Percentiles rank a stretch among this genome's conserved stretches.
phyloP scores from a whole-genome alignment of 148 eudicot genomes.

The Amaranthus cruentus region DNA sequence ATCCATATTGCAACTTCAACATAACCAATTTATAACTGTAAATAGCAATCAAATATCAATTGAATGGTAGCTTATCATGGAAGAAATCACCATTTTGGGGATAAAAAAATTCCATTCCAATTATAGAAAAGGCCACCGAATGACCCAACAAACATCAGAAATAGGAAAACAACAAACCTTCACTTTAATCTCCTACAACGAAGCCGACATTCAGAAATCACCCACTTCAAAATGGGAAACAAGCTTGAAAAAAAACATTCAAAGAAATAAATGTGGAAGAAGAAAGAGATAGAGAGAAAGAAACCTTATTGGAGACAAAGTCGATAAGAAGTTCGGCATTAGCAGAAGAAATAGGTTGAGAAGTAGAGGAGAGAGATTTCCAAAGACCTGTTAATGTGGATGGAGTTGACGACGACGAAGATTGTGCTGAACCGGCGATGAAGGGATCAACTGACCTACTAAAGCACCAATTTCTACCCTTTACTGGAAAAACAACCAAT shows the following conservation, averaged over 20 bases:
- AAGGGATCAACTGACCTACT: slow-evolving; percentile 59
- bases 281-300: neutral
- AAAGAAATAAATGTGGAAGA: neutral
- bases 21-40: neutral
- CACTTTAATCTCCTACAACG: neutral
- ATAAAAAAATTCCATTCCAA: neutral
- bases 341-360: slow-evolving; percentile 33
- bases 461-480: slow-evolving; percentile 89
- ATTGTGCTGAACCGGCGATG: slow-evolving; percentile 3
- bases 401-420: slow-evolving; percentile 40
- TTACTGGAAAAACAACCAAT: slow-evolving; percentile 80
- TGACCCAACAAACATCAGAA: neutral
- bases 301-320: slow-evolving; percentile 73
- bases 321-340: slow-evolving; percentile 74
- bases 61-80: neutral
- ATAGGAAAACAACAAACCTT: neutral
- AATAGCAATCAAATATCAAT: neutral
- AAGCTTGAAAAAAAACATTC: neutral
- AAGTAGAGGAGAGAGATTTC: slow-evolving; percentile 36
- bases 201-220: neutral
- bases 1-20: neutral
- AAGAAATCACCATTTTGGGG: neutral
- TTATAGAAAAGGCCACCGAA: neutral
- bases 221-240: neutral
- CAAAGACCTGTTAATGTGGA: slow-evolving; percentile 58